Evolutionary conservation across 805 yeast species (phyloP).

Genomic region (Grigorovia transvaalensis): DNA sequence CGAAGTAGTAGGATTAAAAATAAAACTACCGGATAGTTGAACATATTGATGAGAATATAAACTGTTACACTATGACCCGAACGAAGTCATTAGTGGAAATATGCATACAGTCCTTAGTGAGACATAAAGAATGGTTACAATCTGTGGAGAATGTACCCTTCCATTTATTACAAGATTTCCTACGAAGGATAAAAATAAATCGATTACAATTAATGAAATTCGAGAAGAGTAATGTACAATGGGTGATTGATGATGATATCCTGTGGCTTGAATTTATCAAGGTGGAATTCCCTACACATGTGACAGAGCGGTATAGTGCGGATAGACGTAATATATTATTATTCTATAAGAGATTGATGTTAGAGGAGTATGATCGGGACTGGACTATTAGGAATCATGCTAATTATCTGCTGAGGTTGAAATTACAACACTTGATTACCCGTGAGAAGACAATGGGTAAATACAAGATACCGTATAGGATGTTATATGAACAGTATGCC

Average conservation of each 20-base stretch:
- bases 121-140: constrained; percentile 1
- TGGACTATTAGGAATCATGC: background rate
- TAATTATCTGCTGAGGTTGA: background rate
- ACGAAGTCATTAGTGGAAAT: constrained; percentile 4
- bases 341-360: constrained; percentile 9
- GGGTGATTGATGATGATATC: constrained; percentile 32
- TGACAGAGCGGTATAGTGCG: constrained; percentile 23
- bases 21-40: too few species aligned
- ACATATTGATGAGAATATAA: too few species aligned
- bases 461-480: constrained; percentile 28
- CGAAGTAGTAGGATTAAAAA: too few species aligned
- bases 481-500: constrained; percentile 27
- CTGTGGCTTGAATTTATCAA: constrained; percentile 27
- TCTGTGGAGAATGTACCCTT: constrained; percentile 28
- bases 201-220: constrained; percentile 26
- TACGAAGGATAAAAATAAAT: constrained; percentile 23
- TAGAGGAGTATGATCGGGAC: constrained; percentile 3
- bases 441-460: constrained; percentile 6
- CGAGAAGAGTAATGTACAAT: constrained; percentile 25
- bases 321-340: constrained; percentile 15
- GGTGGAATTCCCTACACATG: constrained; percentile 29
- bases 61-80: background rate
- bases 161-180: constrained; percentile 22
- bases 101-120: constrained; percentile 9
- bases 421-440: background rate